phyloP scores from a whole-genome alignment of 352 stramenopile species.

The Hyaloperonospora arabidopsidis region DNA sequence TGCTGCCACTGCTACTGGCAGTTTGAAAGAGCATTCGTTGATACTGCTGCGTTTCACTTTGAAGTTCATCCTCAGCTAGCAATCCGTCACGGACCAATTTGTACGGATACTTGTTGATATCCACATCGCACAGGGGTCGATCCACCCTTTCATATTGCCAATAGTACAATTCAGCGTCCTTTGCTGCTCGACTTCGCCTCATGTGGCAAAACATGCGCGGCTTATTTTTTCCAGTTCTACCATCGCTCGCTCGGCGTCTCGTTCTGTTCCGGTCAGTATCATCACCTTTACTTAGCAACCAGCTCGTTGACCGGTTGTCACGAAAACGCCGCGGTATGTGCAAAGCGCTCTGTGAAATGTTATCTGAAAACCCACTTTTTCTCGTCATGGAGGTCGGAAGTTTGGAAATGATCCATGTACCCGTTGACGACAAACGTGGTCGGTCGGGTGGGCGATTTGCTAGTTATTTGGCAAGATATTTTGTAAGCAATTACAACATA shows the following conservation, averaged over 20 bases:
- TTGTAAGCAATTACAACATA: too few relatives aligned
- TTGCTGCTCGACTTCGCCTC: constrained; percentile 1
- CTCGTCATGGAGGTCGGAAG: too few relatives aligned
- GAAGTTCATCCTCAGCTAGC: not conserved
- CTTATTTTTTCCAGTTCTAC: not conserved
- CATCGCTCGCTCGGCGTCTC: not conserved
- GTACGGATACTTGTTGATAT: not conserved
- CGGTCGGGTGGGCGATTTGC: too few relatives aligned
- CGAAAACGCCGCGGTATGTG: not conserved
- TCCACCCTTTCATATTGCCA: not conserved
- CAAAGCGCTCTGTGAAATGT: not conserved
- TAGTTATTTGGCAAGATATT: too few relatives aligned
- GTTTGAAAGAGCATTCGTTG: not conserved
- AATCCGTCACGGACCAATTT: not conserved
- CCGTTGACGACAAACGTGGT: too few relatives aligned
- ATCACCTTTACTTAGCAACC: not conserved
- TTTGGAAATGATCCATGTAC: too few relatives aligned
- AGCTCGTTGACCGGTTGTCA: not conserved
- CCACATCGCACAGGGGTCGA: not conserved
- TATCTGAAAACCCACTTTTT: too few relatives aligned
- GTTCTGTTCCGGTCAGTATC: not conserved
- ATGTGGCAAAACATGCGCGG: not conserved
- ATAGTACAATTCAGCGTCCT: not conserved
- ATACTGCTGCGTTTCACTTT: not conserved
- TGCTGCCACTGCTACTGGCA: not conserved